Evolutionary conservation across 192 early-diverging fungal species (phyloP), one percentile per base, ranked within the genome.

Genomic region (Coemansia sp.): DNA sequence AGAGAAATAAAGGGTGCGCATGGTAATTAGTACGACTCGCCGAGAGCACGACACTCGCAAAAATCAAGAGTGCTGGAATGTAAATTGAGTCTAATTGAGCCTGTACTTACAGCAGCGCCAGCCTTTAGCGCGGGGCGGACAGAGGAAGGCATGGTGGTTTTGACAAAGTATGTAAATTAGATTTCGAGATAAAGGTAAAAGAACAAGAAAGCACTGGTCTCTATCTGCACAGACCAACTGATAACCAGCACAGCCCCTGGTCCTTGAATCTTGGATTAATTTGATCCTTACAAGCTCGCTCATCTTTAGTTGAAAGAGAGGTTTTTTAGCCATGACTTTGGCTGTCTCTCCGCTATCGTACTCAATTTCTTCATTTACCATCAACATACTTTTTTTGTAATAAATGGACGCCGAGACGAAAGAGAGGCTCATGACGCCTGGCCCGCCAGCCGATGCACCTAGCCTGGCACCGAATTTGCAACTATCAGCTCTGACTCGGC

Each of bases 91-190:
- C 46, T 19, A 45, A 45, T 45, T 45, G 17, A n/a, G 29, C 1
- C 58, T 21, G 25, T 73, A 82, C 80, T 82, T 82, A 82, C 80
- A 45, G 80, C 75, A 27, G 80, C 75, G 53, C 75, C 73, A 64
- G 68, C 70, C 72, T 74, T 77, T 55, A 83, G 80, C 41, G 67
- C 63, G n/a, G 80, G 75, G 41, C 62, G 64, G 27, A 77, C 72
- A 34, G 80, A 72, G 32, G 77, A 74, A 38, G 72, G 44, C 77
- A 79, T 79, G 36, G 46, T 45, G 48, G 63, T 17, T 10, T 45
- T 17, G 39, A 27, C n/a, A 55, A 8, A 58, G 42, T 41, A 66
- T 31, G 14, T 48, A 58, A n/a, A 64, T 36, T 31, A 42, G 27
- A 55, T 21, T 45, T 5, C 9, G 32, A 63, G 44, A 70, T 21